Evolutionary conservation across 495 filamentous ascomycete species (phyloP), one percentile per base, ranked within the genome.

Genomic region (Aspergillus sclerotiicarbonarius): DNA sequence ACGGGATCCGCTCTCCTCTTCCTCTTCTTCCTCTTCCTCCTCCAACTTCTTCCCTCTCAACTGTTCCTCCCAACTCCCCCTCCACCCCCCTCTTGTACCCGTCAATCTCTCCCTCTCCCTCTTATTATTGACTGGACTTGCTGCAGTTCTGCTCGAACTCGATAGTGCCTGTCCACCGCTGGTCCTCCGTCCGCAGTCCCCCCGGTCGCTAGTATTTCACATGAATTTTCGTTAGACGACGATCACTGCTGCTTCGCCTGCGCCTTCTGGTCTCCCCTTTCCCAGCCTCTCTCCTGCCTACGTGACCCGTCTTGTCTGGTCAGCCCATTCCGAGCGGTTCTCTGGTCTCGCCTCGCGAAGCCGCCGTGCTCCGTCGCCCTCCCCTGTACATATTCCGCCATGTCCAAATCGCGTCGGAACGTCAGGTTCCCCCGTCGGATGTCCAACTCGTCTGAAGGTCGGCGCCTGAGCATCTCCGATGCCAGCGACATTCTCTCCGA

Each of bases 351-450:
- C 51, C 58, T 41, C 55, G 45, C 31, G 50, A 13, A 21, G 25
- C 32, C 39, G 54, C 47, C 13, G 15, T n/a, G 20, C 56, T 58
- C 45, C 47, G 51, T 59, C 41, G 41, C 44, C 33, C 43, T 48
- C 51, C 33, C 54, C 52, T 48, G 57, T 49, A 19, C 57, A 56
- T 56, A 58, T 57, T 59, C 37, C 64, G 66, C 65, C 68, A 90
- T 90, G 88, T 81, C 85, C 60, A 89, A 87, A 78, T 81, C 87
- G 59, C 87, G 89, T 68, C 84, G 91, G 65, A 87, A 86, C 73
- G 90, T 96, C 65, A 87, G 90, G 68, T 96, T 96, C 74, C 84
- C 86, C 60, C 86, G 89, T 52, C 62, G 65, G 25, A 56, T 85
- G 52, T 76, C 75, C 43, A 84, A 72, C 55, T 83, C 76, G 54